Percentiles rank a stretch among this genome's conserved stretches.
phyloP scores from a whole-genome alignment of 495 filamentous ascomycete species.

The Aspergillus steynii region DNA sequence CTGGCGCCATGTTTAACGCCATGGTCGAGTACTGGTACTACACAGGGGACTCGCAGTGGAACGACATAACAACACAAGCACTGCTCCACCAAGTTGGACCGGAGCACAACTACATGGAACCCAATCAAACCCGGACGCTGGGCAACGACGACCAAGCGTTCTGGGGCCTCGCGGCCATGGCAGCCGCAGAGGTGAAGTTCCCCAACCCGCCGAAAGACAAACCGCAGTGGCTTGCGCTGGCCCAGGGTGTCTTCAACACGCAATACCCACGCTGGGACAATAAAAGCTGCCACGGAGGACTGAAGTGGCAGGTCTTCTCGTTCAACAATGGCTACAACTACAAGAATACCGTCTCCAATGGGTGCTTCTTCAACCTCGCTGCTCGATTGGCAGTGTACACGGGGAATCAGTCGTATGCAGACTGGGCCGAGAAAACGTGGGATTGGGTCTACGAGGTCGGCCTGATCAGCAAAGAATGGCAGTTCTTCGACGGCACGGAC shows the following conservation, averaged over 20 bases:
- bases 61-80: constrained; percentile 61
- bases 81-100: constrained; percentile 66
- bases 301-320: constrained; percentile 79
- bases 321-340: constrained; percentile 74
- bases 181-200: constrained; percentile 72
- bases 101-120: constrained; percentile 68
- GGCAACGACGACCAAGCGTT: constrained; percentile 86
- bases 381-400: constrained; percentile 73
- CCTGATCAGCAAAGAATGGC: constrained; percentile 56
- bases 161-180: constrained; percentile 76
- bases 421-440: constrained; percentile 67
- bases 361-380: constrained; percentile 73
- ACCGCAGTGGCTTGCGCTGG: constrained; percentile 70
- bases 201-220: constrained; percentile 50
- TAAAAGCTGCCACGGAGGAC: constrained; percentile 62
- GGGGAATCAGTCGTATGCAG: constrained; percentile 68
- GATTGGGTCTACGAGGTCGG: constrained; percentile 64
- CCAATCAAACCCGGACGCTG: constrained; percentile 70
- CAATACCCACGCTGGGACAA: constrained; percentile 69
- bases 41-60: constrained; percentile 71
- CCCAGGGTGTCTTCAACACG: constrained; percentile 72
- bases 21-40: constrained; percentile 79
- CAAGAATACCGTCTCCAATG: constrained; percentile 75
- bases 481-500: constrained; percentile 63
- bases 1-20: constrained; percentile 68